Percentiles rank a stretch among this genome's conserved stretches.
These are phyloP conservation scores for Syzygium jambos DNA, from an alignment of 345 rosid species.

Conservation along the genomic window DNA sequence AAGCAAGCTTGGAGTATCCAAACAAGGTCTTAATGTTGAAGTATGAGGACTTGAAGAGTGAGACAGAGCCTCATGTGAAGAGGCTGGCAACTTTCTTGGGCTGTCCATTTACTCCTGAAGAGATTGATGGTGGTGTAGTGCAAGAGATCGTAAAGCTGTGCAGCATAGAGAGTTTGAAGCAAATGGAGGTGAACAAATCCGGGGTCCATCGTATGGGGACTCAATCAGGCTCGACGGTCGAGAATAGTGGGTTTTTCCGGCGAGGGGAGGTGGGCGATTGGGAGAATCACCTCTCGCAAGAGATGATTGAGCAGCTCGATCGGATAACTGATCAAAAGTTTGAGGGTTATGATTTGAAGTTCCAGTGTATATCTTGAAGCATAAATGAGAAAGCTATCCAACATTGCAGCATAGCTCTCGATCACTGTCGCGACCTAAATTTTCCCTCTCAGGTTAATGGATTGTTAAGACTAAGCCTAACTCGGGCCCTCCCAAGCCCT, in stretches of 20 bases:
- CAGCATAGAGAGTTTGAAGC: constrained; percentile 13
- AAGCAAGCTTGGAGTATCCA: constrained; percentile 7
- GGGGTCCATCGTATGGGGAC: constrained; percentile 2
- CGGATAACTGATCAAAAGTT: constrained; percentile 8
- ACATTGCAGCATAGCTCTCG: not conserved
- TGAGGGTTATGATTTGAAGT: constrained; percentile 8
- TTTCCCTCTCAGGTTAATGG: too few relatives aligned
- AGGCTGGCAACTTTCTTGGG: constrained; percentile 20
- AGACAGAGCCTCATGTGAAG: not conserved
- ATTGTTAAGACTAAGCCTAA: too few relatives aligned
- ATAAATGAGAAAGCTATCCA: not conserved
- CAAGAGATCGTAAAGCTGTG: constrained; percentile 9
- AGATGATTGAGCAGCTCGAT: constrained; percentile 16
- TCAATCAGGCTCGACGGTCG: not conserved
- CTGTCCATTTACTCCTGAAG: constrained; percentile 5
- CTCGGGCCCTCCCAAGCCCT: too few relatives aligned
- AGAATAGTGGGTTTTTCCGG: constrained; percentile 6
- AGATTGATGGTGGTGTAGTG: not conserved
- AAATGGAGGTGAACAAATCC: constrained; percentile 12
- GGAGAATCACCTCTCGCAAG: constrained; percentile 8
- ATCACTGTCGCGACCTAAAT: too few relatives aligned
- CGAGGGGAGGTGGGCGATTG: constrained; percentile 15
- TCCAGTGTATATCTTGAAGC: not conserved
- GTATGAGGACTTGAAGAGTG: constrained; percentile 17
- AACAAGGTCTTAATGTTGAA: constrained; percentile 16